Base-by-base conservation (phyloP, 306 rosid genomes). In the Fagus crenata region DNA sequence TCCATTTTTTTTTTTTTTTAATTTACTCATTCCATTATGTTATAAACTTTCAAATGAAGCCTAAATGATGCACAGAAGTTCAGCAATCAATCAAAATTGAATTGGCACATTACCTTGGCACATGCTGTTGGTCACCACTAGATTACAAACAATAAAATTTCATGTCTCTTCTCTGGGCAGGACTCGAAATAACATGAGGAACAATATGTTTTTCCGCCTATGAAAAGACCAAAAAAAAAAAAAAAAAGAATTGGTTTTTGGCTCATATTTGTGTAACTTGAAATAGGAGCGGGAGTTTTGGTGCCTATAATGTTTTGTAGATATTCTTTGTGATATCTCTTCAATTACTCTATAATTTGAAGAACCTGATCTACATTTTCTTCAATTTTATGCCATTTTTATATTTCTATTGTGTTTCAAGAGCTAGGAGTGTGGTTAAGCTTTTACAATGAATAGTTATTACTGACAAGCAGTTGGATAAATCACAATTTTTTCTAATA, bases 401-500 rank as follows among this genome's bases (percentile, higher is more conserved):
- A 46, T 76, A 67, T 77, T 63, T 63, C 6, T 14, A 35, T 33
- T 1, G 0, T 39, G 71, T 67, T 67, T 67, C 33, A 3, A 49
- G 56, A 67, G 15, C 17, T 67, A 67, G 32, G 4, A 33, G 33
- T 76, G 65, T n/a, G 67, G 37, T 61, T 8, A 63, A 18, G 35
- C 39, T 42, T 67, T 54, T 61, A n/a, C 49, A 67, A 7, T 39
- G 69, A 67, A 1, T 31, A 14, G 11, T 43, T 15, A 39, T 37
- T 39, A 39, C 51, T 7, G 71, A 67, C 18, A 67, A 7, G 49
- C 4, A 67, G 68, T 81, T 31, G 74, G 63, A 69, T 78, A 60
- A 74, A 68, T 51, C 42, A 31, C 69, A 59, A 36, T 59, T 77
- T 22, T 75, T 64, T 42, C 72, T 64, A 64, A 60, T 64, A 32